Evolutionary conservation across 1,284 basidiomycete genomes (phyloP), one percentile per base, ranked within the genome.

Genomic region (Rhodofomes roseus): DNA sequence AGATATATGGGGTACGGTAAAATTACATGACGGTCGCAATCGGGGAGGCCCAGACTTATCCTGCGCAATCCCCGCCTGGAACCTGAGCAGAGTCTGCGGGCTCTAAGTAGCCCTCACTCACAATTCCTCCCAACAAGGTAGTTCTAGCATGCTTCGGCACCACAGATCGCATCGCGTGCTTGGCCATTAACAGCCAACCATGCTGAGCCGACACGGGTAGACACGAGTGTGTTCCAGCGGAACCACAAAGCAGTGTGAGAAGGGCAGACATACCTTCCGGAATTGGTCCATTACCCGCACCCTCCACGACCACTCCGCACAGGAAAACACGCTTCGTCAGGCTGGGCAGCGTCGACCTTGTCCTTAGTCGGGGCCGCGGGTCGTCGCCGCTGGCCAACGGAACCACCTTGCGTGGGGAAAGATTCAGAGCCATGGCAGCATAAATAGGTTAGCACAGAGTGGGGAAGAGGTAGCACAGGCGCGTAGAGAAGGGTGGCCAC

Each of bases 241-340:
- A 8, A 18, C 1, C 14, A 48, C 46, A 27, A 48, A 29, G 25
- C 20, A 27, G 25, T 4, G 12, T 4, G 12, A 14, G 6, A 48
- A 48, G 29, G 14, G 9, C 7, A 29, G 16, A 48, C 46, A 22
- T n/a, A 88, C 90, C 91, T 74, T 87, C 84, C 46, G 87, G 80
- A 57, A 92, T 79, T 61, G 77, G 80, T 1, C 86, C 87, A 66
- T 82, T 80, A 61, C 87, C 86, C 40, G 86, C 83, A 55, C 86
- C 88, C 73, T 93, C 90, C 29, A 93, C 87, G 22, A 93, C 90
- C 36, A 93, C 89, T 39, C 87, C 87, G 66, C 88, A 91, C 72
- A 87, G 90, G 73, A 92, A 93, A 31, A 85, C 86, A 69, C 90
- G 87, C 70, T 80, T 87, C 2, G 86, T 92, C 62, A 80, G 64